Conservation (phyloP, 495 filamentous ascomycete genomes). For the Aspergillus diversus region DNA sequence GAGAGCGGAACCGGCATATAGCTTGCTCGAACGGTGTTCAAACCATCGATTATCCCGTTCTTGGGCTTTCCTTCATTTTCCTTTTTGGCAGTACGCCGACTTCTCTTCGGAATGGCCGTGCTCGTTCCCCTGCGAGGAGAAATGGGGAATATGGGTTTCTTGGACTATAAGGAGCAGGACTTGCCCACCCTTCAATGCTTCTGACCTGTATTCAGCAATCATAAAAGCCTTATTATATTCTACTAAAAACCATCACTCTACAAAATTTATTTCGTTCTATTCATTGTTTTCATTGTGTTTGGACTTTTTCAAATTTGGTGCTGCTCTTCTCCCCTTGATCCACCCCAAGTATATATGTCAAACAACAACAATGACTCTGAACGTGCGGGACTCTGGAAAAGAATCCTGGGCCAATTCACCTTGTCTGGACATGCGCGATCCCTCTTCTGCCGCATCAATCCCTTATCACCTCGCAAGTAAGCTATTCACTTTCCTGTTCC, state of each 20-base stretch:
- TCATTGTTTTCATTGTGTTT: neutral
- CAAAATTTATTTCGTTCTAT: neutral
- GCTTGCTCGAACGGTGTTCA: constrained; percentile 17
- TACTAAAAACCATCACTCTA: neutral
- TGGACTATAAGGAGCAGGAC: constrained; percentile 15
- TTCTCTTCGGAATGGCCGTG: constrained; percentile 24
- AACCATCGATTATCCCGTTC: constrained; percentile 19
- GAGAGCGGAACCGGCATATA: constrained; percentile 22
- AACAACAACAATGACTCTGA: constrained; percentile 39
- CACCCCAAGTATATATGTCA: constrained; percentile 29
- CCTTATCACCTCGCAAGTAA: constrained; percentile 37
- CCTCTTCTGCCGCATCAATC: constrained; percentile 33
- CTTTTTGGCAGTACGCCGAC: constrained; percentile 15
- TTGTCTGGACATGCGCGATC: constrained; percentile 38
- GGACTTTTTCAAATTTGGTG: neutral
- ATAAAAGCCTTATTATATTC: neutral
- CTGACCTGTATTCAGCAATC: neutral
- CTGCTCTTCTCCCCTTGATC: no score
- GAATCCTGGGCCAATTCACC: constrained; percentile 43
- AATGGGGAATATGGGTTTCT: constrained; percentile 6
- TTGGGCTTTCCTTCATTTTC: constrained; percentile 6
- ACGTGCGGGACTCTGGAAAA: constrained; percentile 42
- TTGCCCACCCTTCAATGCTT: neutral
- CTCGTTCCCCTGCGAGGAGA: constrained; percentile 3
- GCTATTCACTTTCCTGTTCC: constrained; percentile 16